A percentile compares a stretch with the other conserved stretches of the same genome.
Conservation (phyloP, 23 red algal genomes). For the Gracilaria gracilis region DNA sequence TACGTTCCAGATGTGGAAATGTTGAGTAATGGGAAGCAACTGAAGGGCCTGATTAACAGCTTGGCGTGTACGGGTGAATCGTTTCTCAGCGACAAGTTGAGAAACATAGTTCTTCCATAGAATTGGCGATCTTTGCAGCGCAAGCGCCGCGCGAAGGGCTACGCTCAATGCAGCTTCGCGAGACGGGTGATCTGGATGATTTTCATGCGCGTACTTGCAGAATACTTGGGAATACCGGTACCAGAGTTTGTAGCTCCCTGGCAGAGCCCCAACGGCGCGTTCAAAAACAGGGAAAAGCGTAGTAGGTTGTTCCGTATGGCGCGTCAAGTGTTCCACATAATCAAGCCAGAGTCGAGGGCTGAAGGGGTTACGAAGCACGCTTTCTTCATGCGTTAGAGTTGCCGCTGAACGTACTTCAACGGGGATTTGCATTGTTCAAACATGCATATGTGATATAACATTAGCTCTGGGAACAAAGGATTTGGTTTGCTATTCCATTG, state of each 20-base stretch:
- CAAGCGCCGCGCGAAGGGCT: constrained; percentile 32
- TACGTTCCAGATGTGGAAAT: constrained; percentile 74
- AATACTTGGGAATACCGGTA: constrained; percentile 58
- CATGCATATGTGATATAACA: background rate
- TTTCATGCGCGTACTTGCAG: constrained; percentile 40
- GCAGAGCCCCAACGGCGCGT: constrained; percentile 77
- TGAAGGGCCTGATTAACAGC: constrained; percentile 64
- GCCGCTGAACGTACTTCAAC: constrained; percentile 10
- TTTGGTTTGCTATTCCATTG: background rate
- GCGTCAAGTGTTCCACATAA: constrained; percentile 49
- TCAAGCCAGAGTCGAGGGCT: constrained; percentile 44
- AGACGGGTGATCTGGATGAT: constrained; percentile 68
- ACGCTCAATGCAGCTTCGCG: constrained; percentile 52
- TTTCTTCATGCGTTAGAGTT: constrained; percentile 41
- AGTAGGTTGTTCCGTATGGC: background rate
- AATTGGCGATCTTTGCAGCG: constrained; percentile 57
- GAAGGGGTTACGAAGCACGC: constrained; percentile 45
- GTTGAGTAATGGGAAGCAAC: constrained; percentile 78
- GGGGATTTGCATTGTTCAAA: background rate
- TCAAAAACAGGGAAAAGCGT: constrained; percentile 79
- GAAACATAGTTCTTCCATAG: constrained; percentile 66
- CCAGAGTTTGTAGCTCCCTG: constrained; percentile 92
- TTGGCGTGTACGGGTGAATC: constrained; percentile 57
- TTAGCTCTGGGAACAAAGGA: background rate
- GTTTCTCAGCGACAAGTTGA: constrained; percentile 35